phyloP scores from a whole-genome alignment of 2,329 filamentous ascomycete species.

The Aspergillus flavus region DNA sequence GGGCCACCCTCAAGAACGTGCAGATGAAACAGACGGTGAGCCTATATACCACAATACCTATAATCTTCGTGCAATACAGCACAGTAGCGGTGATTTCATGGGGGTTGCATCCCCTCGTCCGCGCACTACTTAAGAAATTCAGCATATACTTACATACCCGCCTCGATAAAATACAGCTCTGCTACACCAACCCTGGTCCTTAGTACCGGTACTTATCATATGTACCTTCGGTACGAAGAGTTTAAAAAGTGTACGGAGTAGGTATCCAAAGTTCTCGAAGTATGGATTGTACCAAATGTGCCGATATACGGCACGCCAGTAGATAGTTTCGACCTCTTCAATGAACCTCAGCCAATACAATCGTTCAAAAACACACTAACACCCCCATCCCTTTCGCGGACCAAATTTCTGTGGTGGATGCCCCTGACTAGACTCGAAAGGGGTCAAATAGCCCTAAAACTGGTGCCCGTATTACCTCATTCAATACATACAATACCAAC shows the following conservation, averaged over 20 bases:
- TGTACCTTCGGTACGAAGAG: neutral
- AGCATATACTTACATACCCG: neutral
- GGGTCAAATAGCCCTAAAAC: neutral
- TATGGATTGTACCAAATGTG: neutral
- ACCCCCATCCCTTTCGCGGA: neutral
- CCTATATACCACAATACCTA: neutral
- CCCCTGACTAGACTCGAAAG: slow-evolving; percentile 20
- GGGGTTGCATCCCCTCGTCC: neutral
- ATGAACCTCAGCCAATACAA: neutral
- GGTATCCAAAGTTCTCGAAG: neutral
- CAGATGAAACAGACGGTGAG: neutral
- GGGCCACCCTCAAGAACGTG: neutral
- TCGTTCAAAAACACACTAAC: neutral
- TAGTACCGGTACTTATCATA: neutral
- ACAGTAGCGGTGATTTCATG: neutral
- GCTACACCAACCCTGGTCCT: neutral
- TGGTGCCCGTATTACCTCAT: neutral
- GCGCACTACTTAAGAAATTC: neutral
- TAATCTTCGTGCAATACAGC: neutral
- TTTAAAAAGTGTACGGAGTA: neutral
- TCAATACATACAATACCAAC: neutral
- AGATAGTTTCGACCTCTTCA: neutral
- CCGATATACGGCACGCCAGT: neutral
- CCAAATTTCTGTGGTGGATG: slow-evolving; percentile 8
- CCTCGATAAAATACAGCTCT: neutral